Percentiles rank a stretch among this genome's conserved stretches.
Evolutionary conservation across 345 rosid genomes (phyloP).

Genomic region (Brassica nigra): DNA sequence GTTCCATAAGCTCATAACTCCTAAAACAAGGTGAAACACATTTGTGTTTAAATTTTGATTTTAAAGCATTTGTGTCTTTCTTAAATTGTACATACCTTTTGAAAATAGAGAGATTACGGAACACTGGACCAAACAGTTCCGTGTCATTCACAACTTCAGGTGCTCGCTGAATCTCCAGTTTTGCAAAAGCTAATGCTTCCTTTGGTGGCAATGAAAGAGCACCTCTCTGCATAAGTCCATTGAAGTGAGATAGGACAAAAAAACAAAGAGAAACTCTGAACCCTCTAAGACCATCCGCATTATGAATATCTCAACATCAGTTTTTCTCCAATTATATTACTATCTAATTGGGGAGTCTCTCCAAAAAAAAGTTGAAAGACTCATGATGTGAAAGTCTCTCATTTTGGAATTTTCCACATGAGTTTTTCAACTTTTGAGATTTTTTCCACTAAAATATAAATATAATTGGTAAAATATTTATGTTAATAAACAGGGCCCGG

Average conservation of each 20-base stretch:
- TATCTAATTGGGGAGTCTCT: neutral
- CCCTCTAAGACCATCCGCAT: neutral
- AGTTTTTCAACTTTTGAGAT: neutral
- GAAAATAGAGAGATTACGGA: conserved; percentile 67
- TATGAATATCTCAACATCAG: neutral
- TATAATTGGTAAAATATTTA: neutral
- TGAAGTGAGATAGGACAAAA: neutral
- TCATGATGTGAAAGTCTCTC: neutral
- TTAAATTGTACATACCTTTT: conserved; percentile 48
- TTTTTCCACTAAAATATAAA: neutral
- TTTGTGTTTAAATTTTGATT: neutral
- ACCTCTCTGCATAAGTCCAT: conserved; percentile 47
- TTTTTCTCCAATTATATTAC: too few relatives aligned
- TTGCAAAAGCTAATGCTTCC: conserved; percentile 71
- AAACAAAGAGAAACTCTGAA: neutral
- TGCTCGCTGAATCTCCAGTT: conserved; percentile 59
- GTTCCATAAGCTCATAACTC: conserved; percentile 92
- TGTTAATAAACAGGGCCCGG: neutral
- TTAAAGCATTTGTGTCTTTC: neutral
- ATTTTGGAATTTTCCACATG: neutral
- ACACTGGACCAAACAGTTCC: conserved; percentile 58
- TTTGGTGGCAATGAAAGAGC: conserved; percentile 59
- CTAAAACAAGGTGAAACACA: conserved; percentile 34
- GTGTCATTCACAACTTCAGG: conserved; percentile 49
- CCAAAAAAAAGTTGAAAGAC: neutral